These are phyloP conservation scores for Stenocarpella maydis DNA, from an alignment of 2,329 filamentous ascomycete species.

Conservation along the genomic window DNA sequence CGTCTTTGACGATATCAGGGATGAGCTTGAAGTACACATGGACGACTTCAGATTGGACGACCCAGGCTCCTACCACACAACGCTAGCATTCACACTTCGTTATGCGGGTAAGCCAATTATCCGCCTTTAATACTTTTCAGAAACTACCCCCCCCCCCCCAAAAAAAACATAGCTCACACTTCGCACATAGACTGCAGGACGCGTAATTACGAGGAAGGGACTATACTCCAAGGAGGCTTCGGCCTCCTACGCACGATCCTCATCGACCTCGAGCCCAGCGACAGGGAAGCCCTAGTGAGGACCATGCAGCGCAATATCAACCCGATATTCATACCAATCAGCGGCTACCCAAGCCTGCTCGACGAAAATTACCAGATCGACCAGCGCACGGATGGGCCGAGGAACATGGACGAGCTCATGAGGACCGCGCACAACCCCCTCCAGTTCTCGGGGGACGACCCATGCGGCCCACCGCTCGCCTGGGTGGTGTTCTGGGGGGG, in stretches of 20 bases:
- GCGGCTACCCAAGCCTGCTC: no score
- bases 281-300: slow-evolving; percentile 41
- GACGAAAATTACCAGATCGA: no score
- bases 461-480: slow-evolving; percentile 30
- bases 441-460: background rate
- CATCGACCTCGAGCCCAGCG: slow-evolving; percentile 6
- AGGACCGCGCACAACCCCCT: background rate
- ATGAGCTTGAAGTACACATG: slow-evolving; percentile 1
- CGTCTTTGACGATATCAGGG: background rate
- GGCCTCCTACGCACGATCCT: no score
- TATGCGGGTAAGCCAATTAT: background rate
- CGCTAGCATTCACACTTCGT: slow-evolving; percentile 15
- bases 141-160: no score
- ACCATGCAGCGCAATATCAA: slow-evolving; percentile 40
- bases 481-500: slow-evolving; percentile 36
- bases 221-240: slow-evolving; percentile 5
- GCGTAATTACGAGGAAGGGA: slow-evolving; percentile 10
- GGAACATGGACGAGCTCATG: background rate
- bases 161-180: no score
- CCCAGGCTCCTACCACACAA: slow-evolving; percentile 6
- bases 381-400: no score
- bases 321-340: background rate
- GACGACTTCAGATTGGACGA: slow-evolving; percentile 25
- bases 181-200: no score
- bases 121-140: no score